phyloP scores from a whole-genome alignment of 1,139 yeast species.

The Yamadazyma aaseri region DNA sequence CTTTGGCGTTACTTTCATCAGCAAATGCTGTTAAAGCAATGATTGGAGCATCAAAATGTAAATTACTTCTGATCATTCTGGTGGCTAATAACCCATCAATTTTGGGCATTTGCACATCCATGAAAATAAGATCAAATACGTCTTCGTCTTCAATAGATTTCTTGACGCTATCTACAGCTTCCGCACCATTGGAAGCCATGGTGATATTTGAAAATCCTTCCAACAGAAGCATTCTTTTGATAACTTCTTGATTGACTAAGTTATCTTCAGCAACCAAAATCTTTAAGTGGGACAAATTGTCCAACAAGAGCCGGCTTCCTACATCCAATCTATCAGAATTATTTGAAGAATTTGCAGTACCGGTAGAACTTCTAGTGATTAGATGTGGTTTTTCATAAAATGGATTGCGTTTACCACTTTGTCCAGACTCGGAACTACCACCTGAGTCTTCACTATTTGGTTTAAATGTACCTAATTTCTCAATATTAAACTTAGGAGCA shows the following conservation, averaged over 20 bases:
- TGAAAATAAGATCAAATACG: constrained; percentile 70
- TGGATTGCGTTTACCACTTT: constrained; percentile 3
- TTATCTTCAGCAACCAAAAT: constrained; percentile 96
- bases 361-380: constrained; percentile 52
- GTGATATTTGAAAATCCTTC: constrained; percentile 75
- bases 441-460: constrained; percentile 9
- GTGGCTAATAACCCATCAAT: constrained; percentile 88
- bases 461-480: constrained; percentile 6
- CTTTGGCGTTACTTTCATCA: constrained; percentile 78
- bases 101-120: constrained; percentile 98
- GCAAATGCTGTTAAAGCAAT: constrained; percentile 95
- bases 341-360: constrained; percentile 49
- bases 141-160: constrained; percentile 42
- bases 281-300: constrained; percentile 38
- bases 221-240: constrained; percentile 74
- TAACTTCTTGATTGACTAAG: constrained; percentile 86
- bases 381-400: constrained; percentile 46
- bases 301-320: constrained; percentile 19
- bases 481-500: constrained; percentile 6
- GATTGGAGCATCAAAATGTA: constrained; percentile 70
- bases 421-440: constrained; percentile 2
- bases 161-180: constrained; percentile 68
- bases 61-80: constrained; percentile 60
- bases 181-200: constrained; percentile 87
- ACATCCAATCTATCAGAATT: constrained; percentile 20